These are phyloP conservation scores for Cinchona pubescens DNA, from an alignment of 257 asterid genomes.

Conservation along the genomic window DNA sequence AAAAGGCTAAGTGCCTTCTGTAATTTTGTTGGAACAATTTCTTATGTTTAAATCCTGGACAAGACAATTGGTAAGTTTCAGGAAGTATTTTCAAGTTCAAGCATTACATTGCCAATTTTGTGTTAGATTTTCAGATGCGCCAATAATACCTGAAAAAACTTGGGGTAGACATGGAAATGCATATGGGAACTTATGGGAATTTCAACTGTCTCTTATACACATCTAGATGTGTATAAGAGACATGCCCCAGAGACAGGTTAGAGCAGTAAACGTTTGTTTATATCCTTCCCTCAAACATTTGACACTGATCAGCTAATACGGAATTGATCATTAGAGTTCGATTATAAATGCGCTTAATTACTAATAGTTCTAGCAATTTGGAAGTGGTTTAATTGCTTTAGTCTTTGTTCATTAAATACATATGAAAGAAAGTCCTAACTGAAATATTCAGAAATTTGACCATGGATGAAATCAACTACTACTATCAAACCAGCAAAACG, in stretches of 20 bases:
- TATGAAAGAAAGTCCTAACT: background rate
- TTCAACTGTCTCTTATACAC: too few relatives aligned
- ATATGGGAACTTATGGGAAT: too few relatives aligned
- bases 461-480: background rate
- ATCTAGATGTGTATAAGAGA: too few relatives aligned
- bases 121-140: too few relatives aligned
- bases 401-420: too few relatives aligned
- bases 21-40: background rate
- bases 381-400: too few relatives aligned
- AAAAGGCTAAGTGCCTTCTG: background rate
- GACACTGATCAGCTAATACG: too few relatives aligned
- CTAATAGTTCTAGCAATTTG: background rate
- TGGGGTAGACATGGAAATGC: too few relatives aligned
- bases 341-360: background rate
- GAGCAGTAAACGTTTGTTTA: too few relatives aligned
- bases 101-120: background rate
- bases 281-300: too few relatives aligned
- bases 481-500: background rate
- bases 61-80: background rate
- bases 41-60: background rate
- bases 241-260: too few relatives aligned
- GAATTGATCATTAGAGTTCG: background rate
- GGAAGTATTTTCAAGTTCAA: background rate
- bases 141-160: too few relatives aligned
- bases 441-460: background rate